A percentile compares a stretch with the other conserved stretches of the same genome.
phyloP scores from a whole-genome alignment of 177 flowering plant species.

The Vitis hybrid region DNA sequence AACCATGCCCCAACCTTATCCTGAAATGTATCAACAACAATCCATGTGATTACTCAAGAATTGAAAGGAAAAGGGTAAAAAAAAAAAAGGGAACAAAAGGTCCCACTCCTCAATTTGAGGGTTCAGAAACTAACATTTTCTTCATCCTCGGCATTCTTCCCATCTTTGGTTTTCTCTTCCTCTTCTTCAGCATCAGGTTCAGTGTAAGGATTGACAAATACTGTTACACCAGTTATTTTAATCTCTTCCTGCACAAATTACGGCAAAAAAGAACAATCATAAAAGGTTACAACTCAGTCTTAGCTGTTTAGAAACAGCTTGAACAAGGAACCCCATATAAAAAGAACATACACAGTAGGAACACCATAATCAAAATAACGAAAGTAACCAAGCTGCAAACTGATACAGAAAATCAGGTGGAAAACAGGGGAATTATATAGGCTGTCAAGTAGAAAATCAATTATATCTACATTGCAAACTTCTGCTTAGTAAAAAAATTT shows the following conservation, averaged over 20 bases:
- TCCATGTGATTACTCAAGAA: background rate
- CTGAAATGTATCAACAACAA: slow-evolving; percentile 34
- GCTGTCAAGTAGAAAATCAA: no score
- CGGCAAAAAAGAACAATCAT: background rate
- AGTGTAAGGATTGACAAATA: slow-evolving; percentile 90
- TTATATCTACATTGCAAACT: no score
- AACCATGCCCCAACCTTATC: slow-evolving; percentile 93
- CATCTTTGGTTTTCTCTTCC: slow-evolving; percentile 49
- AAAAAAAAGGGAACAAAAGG: slow-evolving; percentile 1
- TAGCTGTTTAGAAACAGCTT: no score
- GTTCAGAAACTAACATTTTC: slow-evolving; percentile 57
- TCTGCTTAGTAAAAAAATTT: no score
- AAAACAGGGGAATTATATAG: no score
- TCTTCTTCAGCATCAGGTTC: slow-evolving; percentile 89
- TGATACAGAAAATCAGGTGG: no score
- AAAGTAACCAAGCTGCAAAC: no score
- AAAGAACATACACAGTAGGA: no score
- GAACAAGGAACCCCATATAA: no score
- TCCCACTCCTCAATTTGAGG: background rate
- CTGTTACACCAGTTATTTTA: slow-evolving; percentile 64
- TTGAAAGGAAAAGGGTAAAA: background rate
- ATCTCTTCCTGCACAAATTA: slow-evolving; percentile 80
- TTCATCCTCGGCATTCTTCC: slow-evolving; percentile 51
- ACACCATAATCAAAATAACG: no score
- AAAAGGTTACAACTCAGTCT: no score